Evolutionary conservation across 441 rosid genomes (phyloP), one percentile per base, ranked within the genome.

Genomic region (Mallotus repandus): DNA sequence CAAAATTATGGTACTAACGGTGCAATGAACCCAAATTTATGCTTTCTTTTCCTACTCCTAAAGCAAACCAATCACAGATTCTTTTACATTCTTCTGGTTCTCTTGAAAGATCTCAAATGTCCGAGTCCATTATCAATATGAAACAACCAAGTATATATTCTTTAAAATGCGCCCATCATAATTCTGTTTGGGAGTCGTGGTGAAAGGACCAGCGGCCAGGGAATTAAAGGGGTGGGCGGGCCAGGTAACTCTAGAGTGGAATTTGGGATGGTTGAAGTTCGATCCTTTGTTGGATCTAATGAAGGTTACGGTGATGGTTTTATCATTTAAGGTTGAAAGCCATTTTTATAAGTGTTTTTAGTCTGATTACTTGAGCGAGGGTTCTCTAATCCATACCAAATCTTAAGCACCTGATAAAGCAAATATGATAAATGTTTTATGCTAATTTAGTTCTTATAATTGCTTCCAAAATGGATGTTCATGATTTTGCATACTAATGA

Each of bases 11-110:
- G n/a, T n/a, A n/a, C n/a, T n/a, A n/a, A n/a, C n/a, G n/a, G n/a
- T n/a, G n/a, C n/a, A n/a, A n/a, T n/a, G n/a, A n/a, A n/a, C n/a
- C 67, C 49, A 43, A 63, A 63, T 63, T 41, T 45, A 32, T 61
- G 46, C 21, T 61, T 13, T 61, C n/a, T 32, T n/a, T 29, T 13
- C 10, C n/a, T 61, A 0, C 10, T 25, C 15, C 16, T 2, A 32
- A 22, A 62, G 4, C 2, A 11, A 43, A 11, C 22, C 50, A 4
- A 38, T 43, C 25, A 38, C 22, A 55, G 12, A 14, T 22, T 9
- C 11, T 62, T 8, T 7, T 35, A 19, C 21, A 15, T 38, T 62
- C 48, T 15, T 35, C 46, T 38, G 13, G 38, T 38, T 5, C 38
- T 16, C 4, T 1, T 5, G 7, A 18, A 35, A 15, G 48, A 15